Evolutionary conservation across 2,329 filamentous ascomycete species (phyloP).

Genomic region (Calonectria pseudoturangicola): DNA sequence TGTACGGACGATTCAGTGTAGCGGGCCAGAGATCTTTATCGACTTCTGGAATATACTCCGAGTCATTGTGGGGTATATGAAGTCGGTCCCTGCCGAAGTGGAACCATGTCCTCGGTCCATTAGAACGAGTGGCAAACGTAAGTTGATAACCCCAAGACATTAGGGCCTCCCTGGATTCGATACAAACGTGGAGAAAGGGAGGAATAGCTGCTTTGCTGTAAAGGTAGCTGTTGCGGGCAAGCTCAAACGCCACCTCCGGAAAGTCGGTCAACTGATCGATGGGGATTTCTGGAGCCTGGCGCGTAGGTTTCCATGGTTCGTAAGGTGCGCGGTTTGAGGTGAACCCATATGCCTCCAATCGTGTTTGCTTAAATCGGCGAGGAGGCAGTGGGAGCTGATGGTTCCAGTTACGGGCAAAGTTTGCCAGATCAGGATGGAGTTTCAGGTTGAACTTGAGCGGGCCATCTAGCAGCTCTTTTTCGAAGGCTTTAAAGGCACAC

Average conservation of each 20-base stretch:
- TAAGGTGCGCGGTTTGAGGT: not conserved
- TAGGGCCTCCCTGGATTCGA: not conserved
- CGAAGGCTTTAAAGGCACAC: not conserved
- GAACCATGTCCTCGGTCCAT: constrained; percentile 13
- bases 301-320: not conserved
- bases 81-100: constrained; percentile 3
- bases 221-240: not conserved
- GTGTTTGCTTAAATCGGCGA: not conserved
- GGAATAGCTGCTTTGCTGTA: not conserved
- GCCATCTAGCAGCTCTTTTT: not conserved
- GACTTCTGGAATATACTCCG: not conserved
- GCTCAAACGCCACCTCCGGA: constrained; percentile 1
- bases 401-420: not conserved
- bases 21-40: not conserved
- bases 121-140: not conserved
- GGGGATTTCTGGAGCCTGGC: not conserved
- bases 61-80: not conserved
- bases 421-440: not conserved
- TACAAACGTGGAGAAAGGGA: not conserved
- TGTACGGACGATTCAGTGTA: too few relatives aligned
- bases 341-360: not conserved
- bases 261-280: not conserved
- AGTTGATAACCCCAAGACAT: not conserved
- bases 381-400: not conserved
- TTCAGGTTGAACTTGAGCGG: not conserved